Base-by-base conservation (phyloP, 495 filamentous ascomycete species). In the Lepraria neglecta region DNA sequence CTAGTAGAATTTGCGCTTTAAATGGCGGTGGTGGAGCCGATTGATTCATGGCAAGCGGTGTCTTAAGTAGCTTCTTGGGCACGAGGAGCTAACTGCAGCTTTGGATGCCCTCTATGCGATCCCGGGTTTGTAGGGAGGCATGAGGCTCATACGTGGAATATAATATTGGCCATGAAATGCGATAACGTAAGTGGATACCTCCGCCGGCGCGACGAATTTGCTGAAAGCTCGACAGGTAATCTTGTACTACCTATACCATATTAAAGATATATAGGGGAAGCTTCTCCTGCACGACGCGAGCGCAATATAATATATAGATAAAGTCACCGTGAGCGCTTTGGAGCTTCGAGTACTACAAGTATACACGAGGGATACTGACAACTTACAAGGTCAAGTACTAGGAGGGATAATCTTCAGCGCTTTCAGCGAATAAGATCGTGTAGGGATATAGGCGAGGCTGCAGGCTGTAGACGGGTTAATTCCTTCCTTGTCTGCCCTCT, bases 1-100 rank as follows among this genome's bases (percentile, higher is more conserved):
- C 35, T 58, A 56, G 61, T 14, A 27, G 21, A 56, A 61, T 63
- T 21, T 43, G 17, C 31, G 10, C 55, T 40, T 27, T 15, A 33
- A 58, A 57, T 10, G 56, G 24, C 30, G 30, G 51, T 54, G 27
- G 50, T 53, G 50, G 50, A 31, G 24, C 24, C 50, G 50, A 12
- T 31, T 33, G 30, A 53, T 27, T 28, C 24, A 53, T 31, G 30
- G 30, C 12, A 14, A 31, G 30, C 28, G 15, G 50, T 28, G 30
- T 31, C 50, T 53, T 10, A 53, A 53, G 28, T 11, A 31, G 30
- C 30, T 53, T 28, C 50, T 53, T 24, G 17, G 30, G 11, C 50
- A 53, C 45, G 50, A 53, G 15, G 50, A 53, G 28, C 27, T n/a
- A 24, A n/a, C 50, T 19, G 50, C 27, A 31, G 50, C 50, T 31